A percentile compares a stretch with the other conserved stretches of the same genome.
These are phyloP conservation scores for Nemania sp. DNA, from an alignment of 2,329 filamentous ascomycete species.

Conservation along the genomic window DNA sequence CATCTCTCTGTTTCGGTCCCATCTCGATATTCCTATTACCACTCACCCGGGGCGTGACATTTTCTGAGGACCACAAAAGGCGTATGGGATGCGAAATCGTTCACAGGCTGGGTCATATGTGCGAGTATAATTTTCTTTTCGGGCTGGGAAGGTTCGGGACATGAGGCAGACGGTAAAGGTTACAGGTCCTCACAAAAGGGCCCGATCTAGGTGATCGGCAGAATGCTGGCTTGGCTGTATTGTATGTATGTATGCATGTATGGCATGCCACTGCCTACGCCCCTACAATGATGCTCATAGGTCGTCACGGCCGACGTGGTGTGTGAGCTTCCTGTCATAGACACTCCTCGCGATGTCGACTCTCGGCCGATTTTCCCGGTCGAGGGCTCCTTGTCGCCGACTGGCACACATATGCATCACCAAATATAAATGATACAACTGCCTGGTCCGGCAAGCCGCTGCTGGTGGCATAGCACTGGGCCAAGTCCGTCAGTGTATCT, in stretches of 20 bases:
- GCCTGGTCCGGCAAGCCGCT: neutral
- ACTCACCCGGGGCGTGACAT: conserved; percentile 8
- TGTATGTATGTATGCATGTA: no score
- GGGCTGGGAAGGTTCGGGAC: conserved; percentile 18
- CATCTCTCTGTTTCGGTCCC: neutral
- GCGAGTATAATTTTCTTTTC: conserved; percentile 22
- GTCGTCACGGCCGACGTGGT: neutral
- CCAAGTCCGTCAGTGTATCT: conserved; percentile 10
- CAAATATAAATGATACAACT: neutral
- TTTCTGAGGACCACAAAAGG: conserved; percentile 22
- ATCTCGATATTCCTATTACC: conserved; percentile 6
- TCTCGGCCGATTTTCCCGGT: neutral
- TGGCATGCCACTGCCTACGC: conserved; percentile 6
- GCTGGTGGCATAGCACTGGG: neutral
- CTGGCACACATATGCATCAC: conserved; percentile 3
- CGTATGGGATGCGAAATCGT: conserved; percentile 22
- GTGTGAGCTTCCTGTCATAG: conserved; percentile 1
- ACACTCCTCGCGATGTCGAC: conserved; percentile 1
- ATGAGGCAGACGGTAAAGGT: conserved; percentile 26
- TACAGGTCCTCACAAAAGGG: conserved; percentile 21
- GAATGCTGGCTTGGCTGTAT: conserved; percentile 16
- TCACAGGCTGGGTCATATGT: conserved; percentile 21
- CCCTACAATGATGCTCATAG: neutral
- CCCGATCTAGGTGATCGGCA: conserved; percentile 17
- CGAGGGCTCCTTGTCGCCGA: neutral